phyloP scores from a whole-genome alignment of 495 filamentous ascomycete species.

The Xylaria nigripes region DNA sequence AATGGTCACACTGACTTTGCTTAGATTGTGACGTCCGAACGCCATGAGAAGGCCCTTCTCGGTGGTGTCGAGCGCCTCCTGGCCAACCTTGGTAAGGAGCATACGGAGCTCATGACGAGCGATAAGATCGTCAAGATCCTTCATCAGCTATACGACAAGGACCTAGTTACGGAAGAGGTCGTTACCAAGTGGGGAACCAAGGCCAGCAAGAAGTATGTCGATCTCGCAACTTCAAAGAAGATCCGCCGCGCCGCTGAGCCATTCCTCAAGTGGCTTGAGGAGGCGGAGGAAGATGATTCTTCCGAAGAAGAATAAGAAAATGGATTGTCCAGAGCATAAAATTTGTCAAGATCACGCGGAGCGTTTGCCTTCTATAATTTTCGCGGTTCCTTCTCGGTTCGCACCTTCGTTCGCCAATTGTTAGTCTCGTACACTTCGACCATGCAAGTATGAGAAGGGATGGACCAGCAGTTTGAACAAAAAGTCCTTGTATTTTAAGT shows the following conservation, averaged over 20 bases:
- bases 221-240: slow-evolving; percentile 82
- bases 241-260: slow-evolving; percentile 89
- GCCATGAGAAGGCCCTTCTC: slow-evolving; percentile 94
- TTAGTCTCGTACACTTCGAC: background rate
- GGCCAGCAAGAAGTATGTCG: slow-evolving; percentile 97
- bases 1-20: slow-evolving; percentile 25
- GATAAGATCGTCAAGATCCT: slow-evolving; percentile 76
- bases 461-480: background rate
- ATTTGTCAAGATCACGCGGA: background rate
- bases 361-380: background rate
- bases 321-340: background rate
- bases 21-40: slow-evolving; percentile 76
- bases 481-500: background rate
- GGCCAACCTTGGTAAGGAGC: slow-evolving; percentile 56
- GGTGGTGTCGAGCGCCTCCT: slow-evolving; percentile 93
- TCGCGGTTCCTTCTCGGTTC: background rate
- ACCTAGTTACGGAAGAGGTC: slow-evolving; percentile 77
- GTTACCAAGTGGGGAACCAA: slow-evolving; percentile 86
- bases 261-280: slow-evolving; percentile 90
- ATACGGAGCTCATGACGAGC: slow-evolving; percentile 57
- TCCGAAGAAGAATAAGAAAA: slow-evolving; percentile 48
- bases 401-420: background rate
- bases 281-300: slow-evolving; percentile 77
- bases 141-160: slow-evolving; percentile 77
- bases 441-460: background rate